Evolutionary conservation across 1,139 yeast genomes (phyloP), one percentile per base, ranked within the genome.

Genomic region (Saccharomyces uvarum): DNA sequence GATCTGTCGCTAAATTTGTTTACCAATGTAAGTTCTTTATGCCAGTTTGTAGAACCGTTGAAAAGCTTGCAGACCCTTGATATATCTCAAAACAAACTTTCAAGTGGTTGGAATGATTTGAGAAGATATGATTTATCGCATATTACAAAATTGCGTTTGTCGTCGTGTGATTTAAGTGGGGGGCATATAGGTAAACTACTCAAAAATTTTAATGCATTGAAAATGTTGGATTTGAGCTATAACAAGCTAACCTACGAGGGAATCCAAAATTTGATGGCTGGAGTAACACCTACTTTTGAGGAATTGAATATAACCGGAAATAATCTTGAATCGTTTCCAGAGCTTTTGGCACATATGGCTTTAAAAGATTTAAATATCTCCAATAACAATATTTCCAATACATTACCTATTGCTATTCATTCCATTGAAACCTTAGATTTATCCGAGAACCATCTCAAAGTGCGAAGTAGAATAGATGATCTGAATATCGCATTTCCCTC

Each of bases 1-100:
- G 93, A 87, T 63, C 61, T 90, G 49, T 78, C 91, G 24, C 78
- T 69, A 63, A 88, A 88, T 63, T 70, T 88, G 51, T 67, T 88
- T 19, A 66, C 67, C 7, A 70, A 72, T 49, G 65, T 84, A 54
- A 56, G 61, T 0, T 74, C 72, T 2, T 66, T 86, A 0, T 66
- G 75, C 58, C 59, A 63, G 1, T 70, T 83, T 13, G 61, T 79
- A 0, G 56, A 61, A 7, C 59, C 61, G 2, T 59, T 82, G 38
- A 75, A 77, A 0, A 54, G 56, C 0, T 61, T 89, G 7, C 58
- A 63, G n/a, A 68, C 69, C 2, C 63, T 89, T 51, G 76, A 78
- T 51, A 64, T 88, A 52, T 83, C 83, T 56, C 93, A 95, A 0
- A 88, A 88, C 64, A 69, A 83, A 52, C 77, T 86, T 54, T 42